A percentile compares a stretch with the other conserved stretches of the same genome.
These are phyloP conservation scores for Fusarium hostae DNA, from an alignment of 2,329 filamentous ascomycete species.

Conservation along the genomic window DNA sequence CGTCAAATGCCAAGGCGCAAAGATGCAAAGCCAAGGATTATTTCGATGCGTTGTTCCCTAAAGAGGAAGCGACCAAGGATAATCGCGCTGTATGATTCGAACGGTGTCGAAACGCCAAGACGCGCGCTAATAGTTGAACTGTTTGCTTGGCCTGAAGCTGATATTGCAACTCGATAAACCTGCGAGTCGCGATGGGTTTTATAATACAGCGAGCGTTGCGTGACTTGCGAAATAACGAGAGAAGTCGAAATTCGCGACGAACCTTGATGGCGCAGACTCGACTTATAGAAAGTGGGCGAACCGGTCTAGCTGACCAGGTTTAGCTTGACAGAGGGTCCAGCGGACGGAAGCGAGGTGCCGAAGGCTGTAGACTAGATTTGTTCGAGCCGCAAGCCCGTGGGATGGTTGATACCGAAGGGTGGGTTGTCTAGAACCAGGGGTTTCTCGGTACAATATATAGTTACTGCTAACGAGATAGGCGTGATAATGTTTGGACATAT, in stretches of 20 bases:
- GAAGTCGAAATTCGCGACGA: not conserved
- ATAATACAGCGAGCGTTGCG: constrained; percentile 8
- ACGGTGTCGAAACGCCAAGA: constrained; percentile 28
- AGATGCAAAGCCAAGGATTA: constrained; percentile 27
- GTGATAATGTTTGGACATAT: not conserved
- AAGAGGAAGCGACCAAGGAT: constrained; percentile 34
- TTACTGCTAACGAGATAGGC: not conserved
- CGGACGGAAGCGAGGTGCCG: constrained; percentile 39
- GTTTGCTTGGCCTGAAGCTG: constrained; percentile 19
- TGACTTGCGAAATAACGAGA: not conserved
- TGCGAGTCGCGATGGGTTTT: constrained; percentile 14
- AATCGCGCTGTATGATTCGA: constrained; percentile 35
- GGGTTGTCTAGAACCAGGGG: constrained; percentile 17
- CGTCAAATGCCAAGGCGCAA: constrained; percentile 34
- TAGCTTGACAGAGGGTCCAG: constrained; percentile 22
- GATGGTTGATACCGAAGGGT: constrained; percentile 9
- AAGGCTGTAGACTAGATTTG: constrained; percentile 22
- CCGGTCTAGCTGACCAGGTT: constrained; percentile 22
- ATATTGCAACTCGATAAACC: not conserved
- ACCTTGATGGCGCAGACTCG: constrained; percentile 35
- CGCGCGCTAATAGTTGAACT: constrained; percentile 14
- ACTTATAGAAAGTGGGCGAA: constrained; percentile 27
- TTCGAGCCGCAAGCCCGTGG: constrained; percentile 18
- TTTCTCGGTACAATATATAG: not conserved
- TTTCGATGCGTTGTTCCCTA: constrained; percentile 26